phyloP scores from a whole-genome alignment of 2,329 filamentous ascomycete species.

The Cytospora leucostoma region DNA sequence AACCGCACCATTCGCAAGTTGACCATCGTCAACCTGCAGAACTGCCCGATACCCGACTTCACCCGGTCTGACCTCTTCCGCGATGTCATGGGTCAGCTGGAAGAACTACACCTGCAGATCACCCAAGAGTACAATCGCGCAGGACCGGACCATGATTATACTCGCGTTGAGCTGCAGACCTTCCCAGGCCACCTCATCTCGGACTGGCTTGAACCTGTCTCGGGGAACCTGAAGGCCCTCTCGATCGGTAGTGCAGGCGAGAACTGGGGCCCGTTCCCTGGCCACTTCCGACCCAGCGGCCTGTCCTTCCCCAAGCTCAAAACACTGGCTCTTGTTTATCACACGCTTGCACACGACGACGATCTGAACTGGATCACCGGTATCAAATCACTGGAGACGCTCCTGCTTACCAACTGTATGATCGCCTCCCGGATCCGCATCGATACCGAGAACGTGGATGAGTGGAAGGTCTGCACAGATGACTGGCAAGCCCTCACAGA shows the following conservation, averaged over 20 bases:
- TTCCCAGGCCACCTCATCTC: conserved; percentile 14
- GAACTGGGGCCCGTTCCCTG: conserved; percentile 21
- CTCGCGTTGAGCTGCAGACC: conserved; percentile 13
- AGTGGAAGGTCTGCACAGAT: conserved; percentile 10
- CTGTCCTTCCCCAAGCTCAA: conserved; percentile 20
- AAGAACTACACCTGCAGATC: conserved; percentile 15
- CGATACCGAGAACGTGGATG: not conserved
- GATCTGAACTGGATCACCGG: conserved; percentile 19
- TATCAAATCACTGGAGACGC: conserved; percentile 10
- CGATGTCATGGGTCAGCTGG: conserved; percentile 11
- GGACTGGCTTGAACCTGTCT: conserved; percentile 17
- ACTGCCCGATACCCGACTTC: conserved; percentile 10
- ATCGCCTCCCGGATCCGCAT: conserved; percentile 1
- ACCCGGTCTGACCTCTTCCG: conserved; percentile 18
- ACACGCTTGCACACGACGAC: conserved; percentile 15
- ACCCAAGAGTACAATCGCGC: not conserved
- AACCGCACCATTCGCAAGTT: conserved; percentile 14
- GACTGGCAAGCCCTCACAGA: not conserved
- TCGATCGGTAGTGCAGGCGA: conserved; percentile 9
- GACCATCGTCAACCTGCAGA: conserved; percentile 13
- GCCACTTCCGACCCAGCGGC: conserved; percentile 10
- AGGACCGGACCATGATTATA: conserved; percentile 13
- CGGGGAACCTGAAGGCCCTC: conserved; percentile 15
- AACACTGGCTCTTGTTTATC: not conserved
- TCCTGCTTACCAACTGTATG: conserved; percentile 16